These are phyloP conservation scores for Candida suzukii DNA, from an alignment of 805 yeast genomes.

Conservation along the genomic window DNA sequence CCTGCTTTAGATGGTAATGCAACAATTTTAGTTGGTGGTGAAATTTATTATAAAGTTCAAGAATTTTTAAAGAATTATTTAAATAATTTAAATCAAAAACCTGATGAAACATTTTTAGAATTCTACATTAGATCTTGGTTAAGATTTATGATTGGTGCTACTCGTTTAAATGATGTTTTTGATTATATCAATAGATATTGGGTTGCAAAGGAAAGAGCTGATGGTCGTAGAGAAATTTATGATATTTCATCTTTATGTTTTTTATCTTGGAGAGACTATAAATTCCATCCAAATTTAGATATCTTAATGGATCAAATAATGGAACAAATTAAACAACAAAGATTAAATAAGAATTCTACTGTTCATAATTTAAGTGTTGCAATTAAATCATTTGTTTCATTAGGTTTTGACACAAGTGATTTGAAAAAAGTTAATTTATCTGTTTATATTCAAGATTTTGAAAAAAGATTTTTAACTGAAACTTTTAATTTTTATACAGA, in stretches of 20 bases:
- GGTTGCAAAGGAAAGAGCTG: conserved; percentile 94
- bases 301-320: conserved; percentile 63
- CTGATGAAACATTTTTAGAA: conserved; percentile 63
- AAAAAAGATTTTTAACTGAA: conserved; percentile 63
- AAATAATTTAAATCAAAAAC: conserved; percentile 37
- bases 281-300: conserved; percentile 64
- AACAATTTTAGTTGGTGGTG: conserved; percentile 70
- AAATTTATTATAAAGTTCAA: conserved; percentile 68
- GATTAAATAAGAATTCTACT: conserved; percentile 71
- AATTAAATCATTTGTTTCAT: conserved; percentile 76
- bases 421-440: conserved; percentile 76
- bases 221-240: conserved; percentile 81
- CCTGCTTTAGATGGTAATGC: conserved; percentile 18
- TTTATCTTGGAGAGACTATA: conserved; percentile 77
- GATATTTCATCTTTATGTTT: conserved; percentile 88
- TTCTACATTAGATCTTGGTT: conserved; percentile 87
- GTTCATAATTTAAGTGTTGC: conserved; percentile 62
- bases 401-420: conserved; percentile 90
- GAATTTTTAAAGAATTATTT: conserved; percentile 60
- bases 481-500: conserved; percentile 58
- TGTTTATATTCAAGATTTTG: conserved; percentile 77
- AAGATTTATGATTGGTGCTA: conserved; percentile 85
- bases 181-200: conserved; percentile 96
- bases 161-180: conserved; percentile 84
- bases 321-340: conserved; percentile 66